A percentile compares a stretch with the other conserved stretches of the same genome.
Conservation (phyloP, 2,329 filamentous ascomycete genomes). For the Myriosclerotinia scirpicola region DNA sequence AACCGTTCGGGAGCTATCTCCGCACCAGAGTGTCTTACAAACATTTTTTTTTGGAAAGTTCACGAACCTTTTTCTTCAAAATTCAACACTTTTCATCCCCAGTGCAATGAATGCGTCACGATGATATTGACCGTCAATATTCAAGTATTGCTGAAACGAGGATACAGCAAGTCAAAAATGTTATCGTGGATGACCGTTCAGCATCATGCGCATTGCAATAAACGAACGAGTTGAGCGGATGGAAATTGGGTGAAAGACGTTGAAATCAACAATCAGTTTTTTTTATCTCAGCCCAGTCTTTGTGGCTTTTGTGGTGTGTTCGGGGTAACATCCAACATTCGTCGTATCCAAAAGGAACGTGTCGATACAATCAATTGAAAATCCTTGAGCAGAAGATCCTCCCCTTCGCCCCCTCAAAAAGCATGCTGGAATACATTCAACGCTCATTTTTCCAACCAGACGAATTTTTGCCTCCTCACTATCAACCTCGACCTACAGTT, state of each 20-base stretch:
- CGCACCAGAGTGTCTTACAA: not conserved
- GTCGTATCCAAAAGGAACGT: not conserved
- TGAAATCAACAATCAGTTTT: not conserved
- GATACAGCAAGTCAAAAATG: not conserved
- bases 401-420: not conserved
- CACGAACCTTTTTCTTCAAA: not conserved
- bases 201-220: not conserved
- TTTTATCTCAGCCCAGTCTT: not conserved
- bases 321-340: not conserved
- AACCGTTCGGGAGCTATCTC: not conserved
- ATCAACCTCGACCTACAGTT: not conserved
- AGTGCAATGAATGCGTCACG: not conserved
- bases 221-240: not conserved
- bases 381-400: not conserved
- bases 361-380: not conserved
- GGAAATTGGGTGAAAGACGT: not conserved
- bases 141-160: no score
- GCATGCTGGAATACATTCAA: not conserved
- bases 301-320: not conserved
- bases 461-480: not conserved
- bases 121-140: not conserved
- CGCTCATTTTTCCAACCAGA: not conserved
- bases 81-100: not conserved
- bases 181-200: not conserved
- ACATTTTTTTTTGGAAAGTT: not conserved